These are phyloP conservation scores for Claviceps arundinis DNA, from an alignment of 2,329 filamentous ascomycete genomes.

Conservation along the genomic window DNA sequence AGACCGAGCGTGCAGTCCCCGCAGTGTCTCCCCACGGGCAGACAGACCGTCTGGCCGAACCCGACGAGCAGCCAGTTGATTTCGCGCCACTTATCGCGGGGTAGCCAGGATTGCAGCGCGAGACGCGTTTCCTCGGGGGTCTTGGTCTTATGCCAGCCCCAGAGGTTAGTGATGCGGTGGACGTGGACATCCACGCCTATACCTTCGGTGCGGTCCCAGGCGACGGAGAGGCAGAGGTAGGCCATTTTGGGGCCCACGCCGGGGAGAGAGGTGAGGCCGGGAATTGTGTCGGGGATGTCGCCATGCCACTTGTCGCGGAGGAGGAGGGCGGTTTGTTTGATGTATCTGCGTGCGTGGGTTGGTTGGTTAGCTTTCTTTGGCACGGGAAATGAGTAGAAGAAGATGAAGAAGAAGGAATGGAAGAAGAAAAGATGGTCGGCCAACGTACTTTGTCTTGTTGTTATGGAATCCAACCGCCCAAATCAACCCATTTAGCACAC, in stretches of 20 bases:
- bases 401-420: background rate
- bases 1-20: slow-evolving; percentile 74
- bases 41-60: slow-evolving; percentile 73
- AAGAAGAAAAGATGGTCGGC: background rate
- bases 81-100: slow-evolving; percentile 74
- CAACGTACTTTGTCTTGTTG: slow-evolving; percentile 59
- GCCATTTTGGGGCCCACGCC: slow-evolving; percentile 95
- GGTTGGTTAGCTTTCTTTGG: background rate
- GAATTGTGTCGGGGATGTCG: slow-evolving; percentile 70
- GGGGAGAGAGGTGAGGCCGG: slow-evolving; percentile 62
- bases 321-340: slow-evolving; percentile 62
- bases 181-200: slow-evolving; percentile 94
- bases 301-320: slow-evolving; percentile 55
- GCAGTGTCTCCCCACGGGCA: slow-evolving; percentile 67
- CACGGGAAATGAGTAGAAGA: background rate
- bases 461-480: slow-evolving; percentile 86
- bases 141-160: slow-evolving; percentile 78
- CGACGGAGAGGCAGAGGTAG: slow-evolving; percentile 71
- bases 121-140: slow-evolving; percentile 70
- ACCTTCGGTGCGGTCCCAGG: slow-evolving; percentile 50
- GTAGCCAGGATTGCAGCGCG: slow-evolving; percentile 70
- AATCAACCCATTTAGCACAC: slow-evolving; percentile 58
- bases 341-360: slow-evolving; percentile 27
- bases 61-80: slow-evolving; percentile 86
- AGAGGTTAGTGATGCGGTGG: slow-evolving; percentile 85